Conservation (phyloP, 2,329 filamentous ascomycete genomes). For the Raffaelea ambrosiae region DNA sequence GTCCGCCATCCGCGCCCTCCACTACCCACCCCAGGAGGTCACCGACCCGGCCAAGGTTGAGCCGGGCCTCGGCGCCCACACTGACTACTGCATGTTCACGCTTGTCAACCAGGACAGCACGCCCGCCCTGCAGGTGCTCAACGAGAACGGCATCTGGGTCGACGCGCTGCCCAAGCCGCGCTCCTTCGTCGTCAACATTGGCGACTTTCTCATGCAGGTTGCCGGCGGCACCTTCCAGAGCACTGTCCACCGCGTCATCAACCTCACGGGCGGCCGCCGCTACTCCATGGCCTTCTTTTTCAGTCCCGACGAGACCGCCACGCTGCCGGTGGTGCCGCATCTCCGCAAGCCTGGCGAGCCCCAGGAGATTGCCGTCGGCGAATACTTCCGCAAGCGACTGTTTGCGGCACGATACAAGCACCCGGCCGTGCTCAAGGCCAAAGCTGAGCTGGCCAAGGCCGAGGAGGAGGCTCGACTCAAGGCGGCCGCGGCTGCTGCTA, state of each 20-base stretch:
- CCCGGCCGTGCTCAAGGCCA: not conserved
- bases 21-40: constrained; percentile 17
- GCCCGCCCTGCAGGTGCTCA: constrained; percentile 30
- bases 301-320: not conserved
- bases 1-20: constrained; percentile 7
- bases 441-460: not conserved
- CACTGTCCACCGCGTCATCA: constrained; percentile 43
- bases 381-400: not conserved
- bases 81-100: constrained; percentile 38
- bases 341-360: not conserved
- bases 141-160: constrained; percentile 27
- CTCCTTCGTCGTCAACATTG: constrained; percentile 42
- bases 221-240: constrained; percentile 37
- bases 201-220: constrained; percentile 41
- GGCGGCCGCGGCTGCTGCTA: too few relatives aligned
- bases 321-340: not conserved
- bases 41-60: constrained; percentile 14
- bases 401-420: not conserved
- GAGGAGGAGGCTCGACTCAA: too few relatives aligned
- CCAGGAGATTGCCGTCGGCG: not conserved
- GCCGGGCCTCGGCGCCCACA: constrained; percentile 36
- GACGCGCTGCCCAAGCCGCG: constrained; percentile 31
- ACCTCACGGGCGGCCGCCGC: constrained; percentile 29
- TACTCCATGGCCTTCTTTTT: constrained; percentile 51
- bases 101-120: constrained; percentile 37